These are phyloP conservation scores for Poa annua DNA, from an alignment of 176 grass and related monocot genomes.

Conservation along the genomic window DNA sequence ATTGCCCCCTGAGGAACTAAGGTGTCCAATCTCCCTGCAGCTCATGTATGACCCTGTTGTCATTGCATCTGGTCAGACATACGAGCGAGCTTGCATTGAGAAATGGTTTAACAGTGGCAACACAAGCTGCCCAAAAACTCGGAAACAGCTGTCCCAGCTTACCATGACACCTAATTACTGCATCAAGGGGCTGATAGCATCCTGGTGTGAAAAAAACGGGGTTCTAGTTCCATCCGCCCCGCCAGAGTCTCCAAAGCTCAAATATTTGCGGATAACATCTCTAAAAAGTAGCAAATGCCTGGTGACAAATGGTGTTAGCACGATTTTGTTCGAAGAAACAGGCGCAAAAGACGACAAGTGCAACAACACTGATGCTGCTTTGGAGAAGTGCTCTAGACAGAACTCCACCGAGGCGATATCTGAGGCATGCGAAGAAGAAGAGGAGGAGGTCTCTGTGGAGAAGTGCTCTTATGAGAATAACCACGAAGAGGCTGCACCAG, in stretches of 20 bases:
- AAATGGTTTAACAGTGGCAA: slow-evolving; percentile 82
- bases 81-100: slow-evolving; percentile 86
- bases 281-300: slow-evolving; percentile 42
- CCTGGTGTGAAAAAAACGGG: slow-evolving; percentile 86
- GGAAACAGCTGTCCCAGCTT: slow-evolving; percentile 63
- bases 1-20: slow-evolving; percentile 75
- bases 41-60: slow-evolving; percentile 90
- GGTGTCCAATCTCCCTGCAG: slow-evolving; percentile 89
- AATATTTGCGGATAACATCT: slow-evolving; percentile 57
- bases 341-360: slow-evolving; percentile 36
- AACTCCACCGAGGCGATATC: slow-evolving; percentile 36
- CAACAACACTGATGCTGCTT: neutral
- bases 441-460: slow-evolving; percentile 14
- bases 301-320: slow-evolving; percentile 40
- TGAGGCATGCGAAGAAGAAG: slow-evolving; percentile 53
- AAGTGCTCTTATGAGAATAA: slow-evolving; percentile 29
- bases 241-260: slow-evolving; percentile 77
- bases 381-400: slow-evolving; percentile 31
- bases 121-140: slow-evolving; percentile 81
- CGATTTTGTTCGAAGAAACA: slow-evolving; percentile 37
- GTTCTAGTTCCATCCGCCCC: slow-evolving; percentile 57
- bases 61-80: slow-evolving; percentile 86
- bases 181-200: slow-evolving; percentile 77
- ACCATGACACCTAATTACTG: slow-evolving; percentile 80
- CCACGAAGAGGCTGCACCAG: slow-evolving; percentile 23